Evolutionary conservation across 352 stramenopile species (phyloP), one percentile per base, ranked within the genome.

Genomic region (Phytophthora rubi): DNA sequence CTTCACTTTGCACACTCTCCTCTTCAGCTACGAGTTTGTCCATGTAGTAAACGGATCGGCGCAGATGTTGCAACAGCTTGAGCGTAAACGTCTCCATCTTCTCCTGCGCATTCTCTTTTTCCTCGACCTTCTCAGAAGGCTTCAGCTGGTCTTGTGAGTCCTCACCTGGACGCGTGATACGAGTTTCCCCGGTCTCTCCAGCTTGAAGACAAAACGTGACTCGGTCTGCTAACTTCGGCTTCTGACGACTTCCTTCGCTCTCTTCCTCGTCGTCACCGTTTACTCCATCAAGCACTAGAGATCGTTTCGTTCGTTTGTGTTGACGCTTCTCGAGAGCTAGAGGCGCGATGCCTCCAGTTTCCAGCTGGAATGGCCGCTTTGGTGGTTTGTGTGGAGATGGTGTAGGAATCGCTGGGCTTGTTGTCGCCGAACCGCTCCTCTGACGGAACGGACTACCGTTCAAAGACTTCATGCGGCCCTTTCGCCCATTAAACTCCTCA

Each of bases 51-150:
- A 65, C 68, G 10, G 83, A 89, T 9, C 84, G 76, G 21, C 72
- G 70, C 33, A 94, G 47, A 66, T 94, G 85, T 56, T 91, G 83
- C 10, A 91, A 51, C 47, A 93, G 51, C 56, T 92, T 92, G n/a
- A 80, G n/a, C 4, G 76, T 80, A 16, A 74, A 81, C 6, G 39
- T 77, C 18, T 77, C 69, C 62, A 87, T 69, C 35, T 82, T 82
- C 16, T 91, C 83, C 18, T 87, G 73, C 1, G 57, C 21, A 44
- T 12, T 75, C 28, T 81, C 68, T 16, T 74, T 77, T 39, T 72
- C 33, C 42, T 71, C n/a, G 32, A 65, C 33, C 21, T 74, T 62
- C n/a, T 68, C 58, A 4, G 47, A 60, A 52, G 32, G 39, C 15
- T 42, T 74, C 3, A 7, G 53, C 45, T 72, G 59, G 6, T 89